These are phyloP conservation scores for Rhinocladiella similis DNA, from an alignment of 2,329 filamentous ascomycete species.

Conservation along the genomic window DNA sequence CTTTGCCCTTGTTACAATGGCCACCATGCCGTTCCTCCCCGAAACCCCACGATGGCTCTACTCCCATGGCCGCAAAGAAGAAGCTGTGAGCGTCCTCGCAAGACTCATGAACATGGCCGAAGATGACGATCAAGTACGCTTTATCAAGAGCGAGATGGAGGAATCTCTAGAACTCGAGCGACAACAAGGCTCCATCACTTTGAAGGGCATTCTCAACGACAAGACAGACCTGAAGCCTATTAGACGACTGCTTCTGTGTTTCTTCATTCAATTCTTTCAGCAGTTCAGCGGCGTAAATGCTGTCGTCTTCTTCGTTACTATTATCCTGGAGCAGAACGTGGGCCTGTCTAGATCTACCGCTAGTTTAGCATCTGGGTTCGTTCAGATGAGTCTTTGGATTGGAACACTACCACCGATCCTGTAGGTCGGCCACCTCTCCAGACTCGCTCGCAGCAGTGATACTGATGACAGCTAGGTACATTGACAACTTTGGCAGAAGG, in stretches of 20 bases:
- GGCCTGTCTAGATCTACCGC: conserved; percentile 57
- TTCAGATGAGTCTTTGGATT: conserved; percentile 15
- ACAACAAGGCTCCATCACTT: conserved; percentile 50
- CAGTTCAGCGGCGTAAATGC: conserved; percentile 37
- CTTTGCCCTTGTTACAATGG: conserved; percentile 45
- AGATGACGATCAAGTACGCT: conserved; percentile 46
- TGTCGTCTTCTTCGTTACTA: conserved; percentile 7
- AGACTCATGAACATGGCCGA: conserved; percentile 35
- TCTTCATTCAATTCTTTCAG: conserved; percentile 50
- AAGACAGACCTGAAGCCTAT: conserved; percentile 24
- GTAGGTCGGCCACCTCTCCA: background rate
- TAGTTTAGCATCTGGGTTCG: conserved; percentile 58
- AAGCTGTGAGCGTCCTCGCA: conserved; percentile 37
- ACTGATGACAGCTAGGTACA: background rate
- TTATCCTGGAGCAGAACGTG: conserved; percentile 33
- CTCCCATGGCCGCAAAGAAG: conserved; percentile 38
- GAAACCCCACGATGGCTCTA: conserved; percentile 50
- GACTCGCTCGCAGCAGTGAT: background rate
- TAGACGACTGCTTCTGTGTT: conserved; percentile 43
- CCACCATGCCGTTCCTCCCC: conserved; percentile 41
- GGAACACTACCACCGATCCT: conserved; percentile 13
- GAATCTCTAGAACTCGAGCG: conserved; percentile 61
- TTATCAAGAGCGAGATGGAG: conserved; percentile 38
- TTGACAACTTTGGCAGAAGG: conserved; percentile 13
- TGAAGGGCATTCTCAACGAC: conserved; percentile 39